Base-by-base conservation (phyloP, 2,329 filamentous ascomycete genomes). In the Myriosclerotinia duriaeana region DNA sequence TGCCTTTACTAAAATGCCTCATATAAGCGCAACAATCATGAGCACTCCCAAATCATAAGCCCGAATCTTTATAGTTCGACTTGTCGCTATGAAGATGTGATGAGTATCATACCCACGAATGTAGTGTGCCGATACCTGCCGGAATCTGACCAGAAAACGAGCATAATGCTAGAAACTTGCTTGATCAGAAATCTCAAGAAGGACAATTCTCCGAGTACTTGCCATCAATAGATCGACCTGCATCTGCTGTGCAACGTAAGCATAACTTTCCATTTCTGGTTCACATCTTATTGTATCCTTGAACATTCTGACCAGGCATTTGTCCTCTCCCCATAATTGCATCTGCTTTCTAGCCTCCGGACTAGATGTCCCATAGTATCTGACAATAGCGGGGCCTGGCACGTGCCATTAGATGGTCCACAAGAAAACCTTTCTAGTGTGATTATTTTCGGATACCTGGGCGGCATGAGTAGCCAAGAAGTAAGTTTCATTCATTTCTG, bases 201-300 rank as follows among this genome's bases (percentile, higher is more conserved):
- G 12, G n/a, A 17, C 20, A 42, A 34, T 40, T 7, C 3, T 52
- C 53, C 53, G 63, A 58, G 34, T n/a, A 34, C 34, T 42, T 38
- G 20, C 22, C 22, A 48, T 48, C 26, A 34, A 36, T 26, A 40
- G 30, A 22, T 64, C 17, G 42, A 58, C 53, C 30, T 65, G 40
- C 54, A 65, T 58, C 63, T 65, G 34, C 44, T 59, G 63, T 59
- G 42, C 52, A 22, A 52, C 50, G 44, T 65, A 59, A 65, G 53
- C 42, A 52, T 38, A 7, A 20, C 34, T 58, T 38, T 40, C 20
- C 63, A 38, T 46, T 50, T 11, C 17, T 40, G 30, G 20, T 48
- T 14, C 15, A 40, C 6, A 26, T 58, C 22, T 40, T 2, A 40
- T 34, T 40, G 14, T n/a, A 9, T 34, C 8, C 11, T 26, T n/a